These are phyloP conservation scores for Gyromitra esculenta DNA, from an alignment of 2,329 filamentous ascomycete species.

Conservation along the genomic window DNA sequence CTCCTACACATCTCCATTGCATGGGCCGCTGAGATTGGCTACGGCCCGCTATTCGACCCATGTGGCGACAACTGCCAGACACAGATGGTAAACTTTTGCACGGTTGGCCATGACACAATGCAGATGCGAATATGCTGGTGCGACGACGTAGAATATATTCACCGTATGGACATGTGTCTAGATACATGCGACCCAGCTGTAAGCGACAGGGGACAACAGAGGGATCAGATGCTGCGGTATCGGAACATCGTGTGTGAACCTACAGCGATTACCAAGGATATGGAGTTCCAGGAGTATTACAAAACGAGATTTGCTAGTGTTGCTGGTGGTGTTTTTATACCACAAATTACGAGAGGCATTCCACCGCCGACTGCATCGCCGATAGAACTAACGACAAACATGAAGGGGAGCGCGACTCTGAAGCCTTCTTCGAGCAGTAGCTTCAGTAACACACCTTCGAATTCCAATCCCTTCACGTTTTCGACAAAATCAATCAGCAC, in stretches of 20 bases:
- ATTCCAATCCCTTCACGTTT: background rate
- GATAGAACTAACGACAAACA: conserved; percentile 5
- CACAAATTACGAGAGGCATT: conserved; percentile 47
- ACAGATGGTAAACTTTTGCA: conserved; percentile 52
- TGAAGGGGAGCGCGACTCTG: background rate
- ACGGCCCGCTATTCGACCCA: conserved; percentile 49
- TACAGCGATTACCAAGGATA: conserved; percentile 22
- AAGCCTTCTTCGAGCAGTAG: background rate
- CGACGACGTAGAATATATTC: conserved; percentile 33
- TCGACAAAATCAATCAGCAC: conserved; percentile 10
- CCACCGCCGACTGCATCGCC: conserved; percentile 48
- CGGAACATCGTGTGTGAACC: conserved; percentile 45
- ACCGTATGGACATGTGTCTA: conserved; percentile 49
- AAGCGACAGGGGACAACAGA: conserved; percentile 33
- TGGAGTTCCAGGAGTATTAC: conserved; percentile 52
- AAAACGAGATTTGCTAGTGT: conserved; percentile 43
- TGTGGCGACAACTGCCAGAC: conserved; percentile 54
- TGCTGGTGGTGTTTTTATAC: conserved; percentile 37
- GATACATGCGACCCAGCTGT: conserved; percentile 44
- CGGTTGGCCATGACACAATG: conserved; percentile 37
- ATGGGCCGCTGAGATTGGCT: conserved; percentile 46
- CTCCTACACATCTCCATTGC: conserved; percentile 14
- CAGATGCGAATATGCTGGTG: conserved; percentile 53
- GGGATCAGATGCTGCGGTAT: conserved; percentile 49
- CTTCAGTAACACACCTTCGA: background rate